Conservation (phyloP, 1,139 yeast species). For the Kodamaea derodonti region DNA sequence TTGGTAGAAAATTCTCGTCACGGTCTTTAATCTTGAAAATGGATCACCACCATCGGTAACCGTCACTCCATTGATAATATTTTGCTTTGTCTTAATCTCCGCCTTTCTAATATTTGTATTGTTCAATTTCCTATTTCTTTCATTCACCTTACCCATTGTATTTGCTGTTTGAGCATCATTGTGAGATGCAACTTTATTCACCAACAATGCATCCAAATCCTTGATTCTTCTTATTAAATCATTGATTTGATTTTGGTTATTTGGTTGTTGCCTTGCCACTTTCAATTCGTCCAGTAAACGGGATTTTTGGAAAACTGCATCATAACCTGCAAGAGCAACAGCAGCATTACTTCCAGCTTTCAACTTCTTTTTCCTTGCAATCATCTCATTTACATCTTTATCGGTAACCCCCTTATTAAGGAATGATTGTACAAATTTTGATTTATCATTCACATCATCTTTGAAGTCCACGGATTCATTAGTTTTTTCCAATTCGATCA, state of each 20-base stretch:
- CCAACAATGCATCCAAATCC: conserved; percentile 28
- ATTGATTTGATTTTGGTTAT: conserved; percentile 49
- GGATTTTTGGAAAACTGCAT: conserved; percentile 75
- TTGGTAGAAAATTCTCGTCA: conserved; percentile 76
- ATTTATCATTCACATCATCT: conserved; percentile 65
- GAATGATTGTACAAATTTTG: conserved; percentile 56
- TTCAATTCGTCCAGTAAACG: conserved; percentile 69
- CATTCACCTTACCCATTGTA: conserved; percentile 62
- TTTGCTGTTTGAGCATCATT: conserved; percentile 15
- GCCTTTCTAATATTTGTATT: conserved; percentile 75
- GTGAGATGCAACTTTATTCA: conserved; percentile 19
- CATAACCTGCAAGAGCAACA: conserved; percentile 39
- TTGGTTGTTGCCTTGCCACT: conserved; percentile 64
- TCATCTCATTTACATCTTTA: conserved; percentile 75
- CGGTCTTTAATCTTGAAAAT: conserved; percentile 82
- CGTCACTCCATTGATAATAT: conserved; percentile 27
- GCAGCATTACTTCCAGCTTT: conserved; percentile 44
- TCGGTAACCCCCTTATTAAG: conserved; percentile 66
- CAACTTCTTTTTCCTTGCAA: conserved; percentile 60
- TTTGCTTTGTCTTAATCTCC: conserved; percentile 56
- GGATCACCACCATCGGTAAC: conserved; percentile 66
- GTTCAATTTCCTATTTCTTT: conserved; percentile 79
- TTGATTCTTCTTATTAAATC: conserved; percentile 48
- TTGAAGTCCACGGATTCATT: conserved; percentile 59
- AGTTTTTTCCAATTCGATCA: conserved; percentile 55